Evolutionary conservation across 495 filamentous ascomycete species (phyloP), one percentile per base, ranked within the genome.

Genomic region (Corynascus novoguineensis): DNA sequence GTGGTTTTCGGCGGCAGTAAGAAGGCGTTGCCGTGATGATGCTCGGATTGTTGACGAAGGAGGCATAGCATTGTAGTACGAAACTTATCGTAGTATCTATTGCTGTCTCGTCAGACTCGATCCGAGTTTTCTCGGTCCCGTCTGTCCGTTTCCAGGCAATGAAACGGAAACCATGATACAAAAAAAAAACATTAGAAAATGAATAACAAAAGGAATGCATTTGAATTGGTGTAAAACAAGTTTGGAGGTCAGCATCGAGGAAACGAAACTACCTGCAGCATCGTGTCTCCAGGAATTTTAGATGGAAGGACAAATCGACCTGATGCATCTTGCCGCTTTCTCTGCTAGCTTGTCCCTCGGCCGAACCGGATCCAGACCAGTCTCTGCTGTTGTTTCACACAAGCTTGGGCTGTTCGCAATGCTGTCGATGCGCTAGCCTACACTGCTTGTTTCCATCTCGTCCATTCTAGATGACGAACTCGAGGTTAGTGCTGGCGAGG

Each of bases 221-320:
- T n/a, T n/a, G n/a, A n/a, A n/a, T n/a, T n/a, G n/a, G n/a, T n/a
- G n/a, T n/a, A n/a, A n/a, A n/a, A n/a, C n/a, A n/a, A n/a, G n/a
- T n/a, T n/a, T 5, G 29, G 29, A 31, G 5, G 29, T 5, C 29
- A 5, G 29, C 5, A 5, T 10, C 5, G 5, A 31, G 29, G 5
- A 48, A 24, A 1, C 44, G 34, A 35, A 14, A 35, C 11, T 31
- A 31, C 29, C 29, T 31, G 50, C 50, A 41, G 32, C 24, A 40
- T 52, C 24, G 24, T 52, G 50, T 52, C 50, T 52, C 50, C 15
- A 41, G 21, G 17, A 37, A 50, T 60, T 27, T 24, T 25, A 44
- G 14, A 48, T 28, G 47, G 19, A 40, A 29, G 56, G 24, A 58
- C 57, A 53, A 31, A 48, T 47, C 50, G 50, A 52, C 41, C 50